These are phyloP conservation scores for Colletotrichum cereale DNA, from an alignment of 2,329 filamentous ascomycete species.

Conservation along the genomic window DNA sequence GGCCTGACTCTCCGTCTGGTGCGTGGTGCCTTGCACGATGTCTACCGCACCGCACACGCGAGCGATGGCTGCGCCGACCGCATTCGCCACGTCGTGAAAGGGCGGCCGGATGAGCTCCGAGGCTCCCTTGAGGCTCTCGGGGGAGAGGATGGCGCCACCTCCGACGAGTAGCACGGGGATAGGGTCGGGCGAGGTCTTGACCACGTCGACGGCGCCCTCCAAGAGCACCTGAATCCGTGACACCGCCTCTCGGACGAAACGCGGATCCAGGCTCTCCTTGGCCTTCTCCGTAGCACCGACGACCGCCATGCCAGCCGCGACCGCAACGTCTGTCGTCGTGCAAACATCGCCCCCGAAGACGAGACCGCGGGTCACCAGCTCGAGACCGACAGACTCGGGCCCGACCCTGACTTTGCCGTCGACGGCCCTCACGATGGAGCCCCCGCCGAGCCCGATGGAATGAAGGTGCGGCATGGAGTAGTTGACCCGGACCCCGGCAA, in stretches of 20 bases:
- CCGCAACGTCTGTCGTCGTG: conserved; percentile 61
- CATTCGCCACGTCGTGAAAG: conserved; percentile 72
- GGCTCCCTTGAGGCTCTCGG: conserved; percentile 66
- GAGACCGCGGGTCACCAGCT: conserved; percentile 58
- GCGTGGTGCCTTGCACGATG: conserved; percentile 40
- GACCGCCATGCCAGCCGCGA: conserved; percentile 62
- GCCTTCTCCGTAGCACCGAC: conserved; percentile 53
- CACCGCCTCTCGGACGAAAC: conserved; percentile 45
- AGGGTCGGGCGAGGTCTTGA: conserved; percentile 46
- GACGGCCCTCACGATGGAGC: conserved; percentile 52
- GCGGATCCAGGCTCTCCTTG: conserved; percentile 44
- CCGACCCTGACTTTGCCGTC: conserved; percentile 55
- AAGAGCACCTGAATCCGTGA: conserved; percentile 41
- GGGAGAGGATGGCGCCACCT: conserved; percentile 71
- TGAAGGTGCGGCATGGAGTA: conserved; percentile 53
- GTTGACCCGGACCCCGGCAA: conserved; percentile 74
- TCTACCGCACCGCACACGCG: conserved; percentile 68
- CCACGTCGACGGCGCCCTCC: conserved; percentile 45
- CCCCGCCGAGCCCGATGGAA: conserved; percentile 52
- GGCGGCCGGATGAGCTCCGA: conserved; percentile 67
- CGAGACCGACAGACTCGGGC: conserved; percentile 64
- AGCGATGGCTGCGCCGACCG: conserved; percentile 73
- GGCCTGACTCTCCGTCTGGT: conserved; percentile 42
- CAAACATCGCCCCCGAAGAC: conserved; percentile 61
- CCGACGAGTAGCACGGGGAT: conserved; percentile 66